These are phyloP conservation scores for Dictyostelium brefeldianum DNA, from an alignment of 78 protist genomes.

Conservation along the genomic window DNA sequence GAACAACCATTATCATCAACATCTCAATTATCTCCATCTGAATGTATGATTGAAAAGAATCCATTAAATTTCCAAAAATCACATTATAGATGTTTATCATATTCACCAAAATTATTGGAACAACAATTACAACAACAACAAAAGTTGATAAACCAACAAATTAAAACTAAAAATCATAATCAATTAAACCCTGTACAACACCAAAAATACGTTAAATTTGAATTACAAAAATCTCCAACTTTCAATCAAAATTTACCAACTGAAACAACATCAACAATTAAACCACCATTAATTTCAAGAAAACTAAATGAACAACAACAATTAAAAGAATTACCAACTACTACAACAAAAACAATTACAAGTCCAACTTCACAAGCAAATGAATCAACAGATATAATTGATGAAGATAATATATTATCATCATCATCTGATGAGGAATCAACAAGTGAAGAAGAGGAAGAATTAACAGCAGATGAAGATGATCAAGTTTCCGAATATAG, in stretches of 20 bases:
- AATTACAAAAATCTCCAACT: background rate
- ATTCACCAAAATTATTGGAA: conserved; percentile 48
- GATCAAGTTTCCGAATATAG: too few species aligned
- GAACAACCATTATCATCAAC: background rate
- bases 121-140: conserved; percentile 5
- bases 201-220: background rate
- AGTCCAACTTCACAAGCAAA: background rate
- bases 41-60: background rate
- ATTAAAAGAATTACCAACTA: background rate
- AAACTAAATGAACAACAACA: background rate
- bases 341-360: background rate
- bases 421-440: background rate
- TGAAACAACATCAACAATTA: conserved; percentile 8
- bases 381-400: background rate
- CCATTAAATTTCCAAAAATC: conserved; percentile 31
- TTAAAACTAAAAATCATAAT: background rate
- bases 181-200: background rate
- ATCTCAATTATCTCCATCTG: background rate
- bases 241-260: background rate
- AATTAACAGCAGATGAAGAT: too few species aligned
- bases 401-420: conserved; percentile 5
- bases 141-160: background rate
- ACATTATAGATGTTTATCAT: conserved; percentile 57
- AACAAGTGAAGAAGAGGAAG: background rate
- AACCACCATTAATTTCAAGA: conserved; percentile 63